A percentile compares a stretch with the other conserved stretches of the same genome.
These are phyloP conservation scores for Magnolia kwangsiensis DNA, from an alignment of 164 flowering plant species.

Conservation along the genomic window DNA sequence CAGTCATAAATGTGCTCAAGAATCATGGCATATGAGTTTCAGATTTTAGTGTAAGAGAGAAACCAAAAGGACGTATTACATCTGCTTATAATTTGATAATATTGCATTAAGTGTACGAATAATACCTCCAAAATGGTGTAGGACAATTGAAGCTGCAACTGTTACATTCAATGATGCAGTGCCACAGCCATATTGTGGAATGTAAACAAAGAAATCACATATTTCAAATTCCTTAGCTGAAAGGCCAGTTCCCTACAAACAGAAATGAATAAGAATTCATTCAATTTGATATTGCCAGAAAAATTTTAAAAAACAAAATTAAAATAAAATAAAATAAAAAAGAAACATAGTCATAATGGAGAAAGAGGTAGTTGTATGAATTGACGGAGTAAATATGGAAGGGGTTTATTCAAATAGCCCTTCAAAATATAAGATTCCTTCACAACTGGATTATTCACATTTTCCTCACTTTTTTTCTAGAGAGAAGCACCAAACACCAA, in stretches of 20 bases:
- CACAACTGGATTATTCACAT: too few relatives aligned
- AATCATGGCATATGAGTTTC: too few relatives aligned
- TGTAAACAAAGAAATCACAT: slow-evolving; percentile 93
- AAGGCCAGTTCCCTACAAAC: slow-evolving; percentile 77
- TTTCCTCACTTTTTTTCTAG: too few relatives aligned
- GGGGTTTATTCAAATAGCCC: background rate
- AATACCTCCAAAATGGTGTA: slow-evolving; percentile 94
- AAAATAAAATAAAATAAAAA: too few relatives aligned
- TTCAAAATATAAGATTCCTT: background rate
- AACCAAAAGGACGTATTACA: too few relatives aligned
- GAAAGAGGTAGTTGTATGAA: too few relatives aligned
- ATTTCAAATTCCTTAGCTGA: slow-evolving; percentile 86
- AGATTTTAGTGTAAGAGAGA: too few relatives aligned
- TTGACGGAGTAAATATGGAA: background rate
- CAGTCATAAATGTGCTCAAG: too few relatives aligned
- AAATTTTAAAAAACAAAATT: background rate
- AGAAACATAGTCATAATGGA: background rate
- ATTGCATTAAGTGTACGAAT: background rate
- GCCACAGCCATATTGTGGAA: slow-evolving; percentile 95
- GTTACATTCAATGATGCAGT: slow-evolving; percentile 99
- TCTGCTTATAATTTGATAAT: background rate
- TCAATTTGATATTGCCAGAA: background rate
- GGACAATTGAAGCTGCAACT: slow-evolving; percentile 91
- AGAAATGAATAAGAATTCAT: background rate
- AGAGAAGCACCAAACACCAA: too few relatives aligned